Evolutionary conservation across 2,329 filamentous ascomycete species (phyloP), one percentile per base, ranked within the genome.

Genomic region (Trichophyton rubrum): DNA sequence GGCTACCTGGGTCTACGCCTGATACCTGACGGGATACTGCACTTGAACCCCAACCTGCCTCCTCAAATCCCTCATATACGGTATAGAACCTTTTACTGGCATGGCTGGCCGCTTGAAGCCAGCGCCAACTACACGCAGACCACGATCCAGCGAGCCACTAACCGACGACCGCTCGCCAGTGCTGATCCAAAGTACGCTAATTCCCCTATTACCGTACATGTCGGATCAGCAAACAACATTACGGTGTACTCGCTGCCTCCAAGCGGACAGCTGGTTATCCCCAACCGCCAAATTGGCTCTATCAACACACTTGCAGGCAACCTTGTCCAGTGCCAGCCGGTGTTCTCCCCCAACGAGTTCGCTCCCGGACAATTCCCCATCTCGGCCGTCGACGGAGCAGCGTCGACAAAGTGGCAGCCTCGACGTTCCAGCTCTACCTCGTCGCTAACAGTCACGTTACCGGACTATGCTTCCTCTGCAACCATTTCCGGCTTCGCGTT

Each of bases 361-460:
- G 73, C 79, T 27, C 80, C 84, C 0, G 87, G 86, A 13, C 87
- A 89, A 70, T 87, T 89, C 73, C 85, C 86, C 1, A 76, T 86
- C 59, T 78, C 80, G 0, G 85, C 84, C 2, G 79, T 86, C 58
- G 86, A 89, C 66, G 86, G 86, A 59, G 83, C 84, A 1, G 75
- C 81, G 3, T 81, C 80, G 17, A 88, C 85, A 0, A 82, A 81
- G 64, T 89, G 85, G 85, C 84, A 87, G 67, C 85, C 85, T 0
- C 67, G 73, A 1, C 68, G 67, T 7, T 75, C 79, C 1, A 80
- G 82, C 57, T 72, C 70, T 0, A 75, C 79, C 3, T 76, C 80
- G 30, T 80, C 79, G 3, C 67, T 88, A 13, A 83, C 81, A 0
- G 78, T 89, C 49, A 75, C 81, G 24, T 74, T 84, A 2, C 77